Evolutionary conservation across 2,329 filamentous ascomycete species (phyloP), one percentile per base, ranked within the genome.

Genomic region (Boeremia exigua): DNA sequence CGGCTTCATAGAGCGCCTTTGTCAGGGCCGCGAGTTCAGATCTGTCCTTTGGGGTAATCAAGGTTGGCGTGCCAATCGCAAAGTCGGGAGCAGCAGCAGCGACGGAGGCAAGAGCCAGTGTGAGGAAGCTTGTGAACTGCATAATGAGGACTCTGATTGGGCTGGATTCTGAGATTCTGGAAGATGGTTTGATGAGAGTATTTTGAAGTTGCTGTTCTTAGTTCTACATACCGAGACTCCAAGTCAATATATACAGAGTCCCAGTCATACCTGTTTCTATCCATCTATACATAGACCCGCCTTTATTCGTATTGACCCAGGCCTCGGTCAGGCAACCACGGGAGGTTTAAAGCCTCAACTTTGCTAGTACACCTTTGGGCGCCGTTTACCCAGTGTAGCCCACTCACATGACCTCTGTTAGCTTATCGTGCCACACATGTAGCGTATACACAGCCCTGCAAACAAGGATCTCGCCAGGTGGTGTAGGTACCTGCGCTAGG

Each of bases 81-180:
- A 49, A 49, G 34, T 49, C 52, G 2, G 52, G 52, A 27, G 29
- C 36, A 17, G 52, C 52, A 0, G 28, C 19, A 8, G 52, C 45
- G 14, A 55, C 15, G 14, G 52, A 49, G 25, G 45, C 45, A 10
- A 55, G 28, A 2, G 46, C 34, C 12, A 44, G n/a, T 8, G 46
- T 45, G 36, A 55, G 33, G 25, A 55, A 15, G 29, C 17, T 44
- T 7, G 28, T 55, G 29, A 46, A 4, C 45, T 54, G 45, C 51
- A 54, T 54, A 5, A 9, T 44, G n/a, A 44, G 15, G 9, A 3
- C n/a, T 19, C 0, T 23, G 40, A 9, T 19, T 14, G n/a, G 3
- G n/a, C 6, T 19, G n/a, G n/a, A 11, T 28, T 6, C 8, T 9
- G 7, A 9, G 11, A 17, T 15, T 30, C n/a, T 8, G 5, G 4